Evolutionary conservation across 2,329 filamentous ascomycete species (phyloP).

Genomic region (Aspergillus versicolor): DNA sequence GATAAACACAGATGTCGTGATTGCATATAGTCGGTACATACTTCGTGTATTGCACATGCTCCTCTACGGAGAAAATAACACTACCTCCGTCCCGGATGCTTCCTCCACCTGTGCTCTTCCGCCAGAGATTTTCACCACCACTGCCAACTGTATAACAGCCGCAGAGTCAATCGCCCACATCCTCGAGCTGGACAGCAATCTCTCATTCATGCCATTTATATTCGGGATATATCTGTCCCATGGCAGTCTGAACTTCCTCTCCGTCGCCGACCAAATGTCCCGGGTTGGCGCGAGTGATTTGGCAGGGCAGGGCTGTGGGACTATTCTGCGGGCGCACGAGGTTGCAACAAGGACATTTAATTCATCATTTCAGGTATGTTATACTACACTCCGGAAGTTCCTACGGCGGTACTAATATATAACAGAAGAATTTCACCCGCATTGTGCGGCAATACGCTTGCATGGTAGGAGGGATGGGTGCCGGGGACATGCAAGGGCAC

Average conservation of each 20-base stretch:
- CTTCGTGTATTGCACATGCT: conserved; percentile 51
- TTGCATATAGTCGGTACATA: conserved; percentile 51
- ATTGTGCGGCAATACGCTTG: no score
- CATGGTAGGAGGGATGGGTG: no score
- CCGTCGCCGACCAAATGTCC: conserved; percentile 52
- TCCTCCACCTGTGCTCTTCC: conserved; percentile 43
- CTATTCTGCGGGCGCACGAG: conserved; percentile 52
- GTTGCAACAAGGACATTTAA: conserved; percentile 52
- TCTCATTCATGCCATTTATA: conserved; percentile 54
- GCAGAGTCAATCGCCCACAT: conserved; percentile 49
- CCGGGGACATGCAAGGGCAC: no score
- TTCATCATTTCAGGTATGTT: conserved; percentile 50
- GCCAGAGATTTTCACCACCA: conserved; percentile 36
- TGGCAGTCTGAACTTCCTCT: conserved; percentile 51
- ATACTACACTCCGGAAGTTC: no score
- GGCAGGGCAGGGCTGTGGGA: conserved; percentile 51
- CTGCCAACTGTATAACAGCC: conserved; percentile 49
- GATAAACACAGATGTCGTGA: conserved; percentile 31
- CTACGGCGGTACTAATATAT: no score
- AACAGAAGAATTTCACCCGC: no score
- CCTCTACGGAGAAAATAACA: conserved; percentile 52
- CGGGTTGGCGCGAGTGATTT: conserved; percentile 45
- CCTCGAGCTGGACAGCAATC: conserved; percentile 49
- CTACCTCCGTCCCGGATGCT: conserved; percentile 52
- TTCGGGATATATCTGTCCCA: conserved; percentile 55